Evolutionary conservation across 169 alveolate genomes (phyloP).

Genomic region (Babesia ovis): DNA sequence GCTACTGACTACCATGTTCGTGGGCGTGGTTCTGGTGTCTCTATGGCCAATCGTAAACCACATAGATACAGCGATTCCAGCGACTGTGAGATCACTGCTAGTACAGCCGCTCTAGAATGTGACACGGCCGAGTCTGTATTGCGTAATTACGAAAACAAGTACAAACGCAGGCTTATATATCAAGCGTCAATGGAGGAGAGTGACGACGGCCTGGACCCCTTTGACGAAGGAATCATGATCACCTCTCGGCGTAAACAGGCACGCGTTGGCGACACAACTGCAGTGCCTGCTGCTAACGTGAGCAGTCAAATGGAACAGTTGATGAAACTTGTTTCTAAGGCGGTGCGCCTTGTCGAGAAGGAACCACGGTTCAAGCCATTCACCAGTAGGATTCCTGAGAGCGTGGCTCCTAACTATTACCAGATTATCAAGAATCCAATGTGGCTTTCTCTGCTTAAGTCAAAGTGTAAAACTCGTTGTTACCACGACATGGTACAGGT

Average conservation of each 20-base stretch:
- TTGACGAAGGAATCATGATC: conserved; percentile 33
- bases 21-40: background rate
- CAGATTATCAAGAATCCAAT: conserved; percentile 79
- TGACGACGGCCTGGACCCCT: conserved; percentile 28
- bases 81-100: conserved; percentile 54
- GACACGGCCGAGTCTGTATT: conserved; percentile 50
- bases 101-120: conserved; percentile 33
- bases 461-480: conserved; percentile 76
- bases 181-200: conserved; percentile 31
- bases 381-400: conserved; percentile 77
- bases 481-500: conserved; percentile 72
- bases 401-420: conserved; percentile 83
- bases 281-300: background rate
- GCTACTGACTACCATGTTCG: background rate
- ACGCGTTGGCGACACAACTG: conserved; percentile 7
- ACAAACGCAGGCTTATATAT: conserved; percentile 20
- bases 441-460: conserved; percentile 78
- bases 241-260: conserved; percentile 8
- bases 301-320: conserved; percentile 38
- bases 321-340: conserved; percentile 51
- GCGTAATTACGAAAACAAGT: conserved; percentile 35
- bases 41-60: conserved; percentile 14
- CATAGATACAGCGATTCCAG: conserved; percentile 41
- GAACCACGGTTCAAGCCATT: conserved; percentile 73
- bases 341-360: conserved; percentile 57